phyloP scores from a whole-genome alignment of 1,284 basidiomycete genomes.

The Marasmius tenuissimus region DNA sequence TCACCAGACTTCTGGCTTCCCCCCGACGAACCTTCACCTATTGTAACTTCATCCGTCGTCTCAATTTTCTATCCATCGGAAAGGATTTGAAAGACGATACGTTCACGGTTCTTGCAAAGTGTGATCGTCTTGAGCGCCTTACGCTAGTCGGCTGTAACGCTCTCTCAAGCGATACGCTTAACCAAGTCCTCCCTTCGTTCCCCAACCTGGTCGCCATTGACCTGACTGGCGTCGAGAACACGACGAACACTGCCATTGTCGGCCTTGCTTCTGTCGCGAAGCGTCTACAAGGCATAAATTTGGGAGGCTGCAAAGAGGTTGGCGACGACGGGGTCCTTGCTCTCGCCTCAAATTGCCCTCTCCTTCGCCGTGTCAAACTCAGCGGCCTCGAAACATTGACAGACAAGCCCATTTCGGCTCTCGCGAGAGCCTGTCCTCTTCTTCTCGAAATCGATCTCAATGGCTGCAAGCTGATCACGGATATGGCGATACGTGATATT shows the following conservation, averaged over 20 bases:
- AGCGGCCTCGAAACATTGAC: constrained; percentile 78
- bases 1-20: constrained; percentile 66
- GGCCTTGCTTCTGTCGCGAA: constrained; percentile 72
- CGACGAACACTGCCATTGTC: constrained; percentile 71
- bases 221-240: constrained; percentile 72
- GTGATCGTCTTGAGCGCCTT: constrained; percentile 87
- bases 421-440: constrained; percentile 84
- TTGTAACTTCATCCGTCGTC: constrained; percentile 82
- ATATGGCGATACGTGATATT: constrained; percentile 79
- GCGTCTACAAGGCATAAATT: constrained; percentile 90
- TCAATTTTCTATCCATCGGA: constrained; percentile 85
- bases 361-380: constrained; percentile 88
- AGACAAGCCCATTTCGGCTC: constrained; percentile 74
- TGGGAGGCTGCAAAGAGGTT: constrained; percentile 82
- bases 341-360: constrained; percentile 73
- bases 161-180: constrained; percentile 71
- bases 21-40: constrained; percentile 84
- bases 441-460: constrained; percentile 95
- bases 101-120: constrained; percentile 73
- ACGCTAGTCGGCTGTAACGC: constrained; percentile 85
- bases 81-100: constrained; percentile 77
- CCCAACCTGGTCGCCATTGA: constrained; percentile 88
- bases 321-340: constrained; percentile 79
- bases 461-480: constrained; percentile 78
- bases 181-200: constrained; percentile 68